A percentile compares a stretch with the other conserved stretches of the same genome.
phyloP scores from a whole-genome alignment of 257 asterid genomes.

The Fraxinus quadrangulata region DNA sequence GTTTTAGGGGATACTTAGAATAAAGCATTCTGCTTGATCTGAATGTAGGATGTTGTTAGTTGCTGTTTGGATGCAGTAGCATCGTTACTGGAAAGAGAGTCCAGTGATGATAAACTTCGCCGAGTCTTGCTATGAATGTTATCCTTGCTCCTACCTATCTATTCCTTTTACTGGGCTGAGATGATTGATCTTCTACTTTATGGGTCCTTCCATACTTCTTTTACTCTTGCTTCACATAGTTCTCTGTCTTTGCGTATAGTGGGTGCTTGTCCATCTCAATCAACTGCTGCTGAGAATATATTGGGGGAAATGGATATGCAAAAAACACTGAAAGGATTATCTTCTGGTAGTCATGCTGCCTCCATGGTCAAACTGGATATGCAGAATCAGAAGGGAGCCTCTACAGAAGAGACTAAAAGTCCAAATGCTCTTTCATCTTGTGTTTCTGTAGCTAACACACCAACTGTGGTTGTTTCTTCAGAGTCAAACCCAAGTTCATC shows the following conservation, averaged over 20 bases:
- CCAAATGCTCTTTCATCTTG: constrained; percentile 32
- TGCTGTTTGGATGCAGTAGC: not conserved
- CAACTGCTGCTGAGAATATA: constrained; percentile 26
- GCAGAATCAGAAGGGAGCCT: constrained; percentile 33
- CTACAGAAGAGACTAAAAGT: constrained; percentile 34
- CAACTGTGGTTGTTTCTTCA: constrained; percentile 34
- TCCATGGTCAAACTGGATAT: constrained; percentile 26
- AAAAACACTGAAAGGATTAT: constrained; percentile 28
- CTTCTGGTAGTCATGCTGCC: constrained; percentile 33
- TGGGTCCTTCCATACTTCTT: not conserved
- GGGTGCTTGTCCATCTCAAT: constrained; percentile 39
- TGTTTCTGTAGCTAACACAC: constrained; percentile 35
- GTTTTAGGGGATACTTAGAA: not conserved
- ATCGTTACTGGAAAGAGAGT: not conserved
- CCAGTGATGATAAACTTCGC: not conserved
- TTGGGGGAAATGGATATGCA: constrained; percentile 27
- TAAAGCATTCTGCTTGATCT: not conserved
- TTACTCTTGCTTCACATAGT: constrained; percentile 3
- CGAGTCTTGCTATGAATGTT: not conserved
- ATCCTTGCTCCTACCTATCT: not conserved
- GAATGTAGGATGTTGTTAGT: not conserved
- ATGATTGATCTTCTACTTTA: constrained; percentile 10
- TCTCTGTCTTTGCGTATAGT: constrained; percentile 32
- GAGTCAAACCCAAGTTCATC: constrained; percentile 50
- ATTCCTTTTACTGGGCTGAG: constrained; percentile 2